phyloP scores from a whole-genome alignment of 2,329 filamentous ascomycete species.

The Clathrospora elynae region DNA sequence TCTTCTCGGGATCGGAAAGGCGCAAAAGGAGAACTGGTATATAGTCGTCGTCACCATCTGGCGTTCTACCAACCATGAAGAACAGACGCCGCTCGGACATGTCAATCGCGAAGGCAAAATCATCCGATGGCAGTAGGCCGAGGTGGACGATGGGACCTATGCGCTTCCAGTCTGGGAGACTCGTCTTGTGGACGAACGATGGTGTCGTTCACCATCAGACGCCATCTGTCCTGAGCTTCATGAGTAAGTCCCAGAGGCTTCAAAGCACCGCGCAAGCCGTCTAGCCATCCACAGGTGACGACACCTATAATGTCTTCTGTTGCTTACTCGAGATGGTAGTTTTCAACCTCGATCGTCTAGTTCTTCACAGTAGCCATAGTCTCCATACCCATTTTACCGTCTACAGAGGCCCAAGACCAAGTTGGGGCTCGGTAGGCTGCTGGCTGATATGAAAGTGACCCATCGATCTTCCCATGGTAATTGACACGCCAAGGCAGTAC shows the following conservation, averaged over 20 bases:
- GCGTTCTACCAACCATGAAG: conserved; percentile 1
- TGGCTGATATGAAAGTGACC: too few species aligned
- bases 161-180: too few species aligned
- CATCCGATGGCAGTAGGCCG: background rate
- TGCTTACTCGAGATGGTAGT: conserved; percentile 8
- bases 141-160: background rate
- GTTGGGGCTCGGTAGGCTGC: conserved; percentile 20
- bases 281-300: conserved; percentile 12
- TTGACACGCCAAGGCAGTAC: too few species aligned
- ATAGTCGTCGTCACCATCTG: background rate
- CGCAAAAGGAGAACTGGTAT: background rate
- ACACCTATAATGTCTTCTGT: conserved; percentile 14
- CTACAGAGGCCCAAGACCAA: conserved; percentile 23
- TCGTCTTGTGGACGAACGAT: background rate
- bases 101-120: background rate
- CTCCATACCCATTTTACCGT: background rate
- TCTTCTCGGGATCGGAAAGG: background rate
- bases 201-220: background rate
- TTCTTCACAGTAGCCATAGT: background rate
- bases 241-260: conserved; percentile 1
- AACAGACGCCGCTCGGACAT: background rate
- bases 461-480: too few species aligned
- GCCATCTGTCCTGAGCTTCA: background rate
- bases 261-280: conserved; percentile 6
- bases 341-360: conserved; percentile 8